Conservation (phyloP, 352 stramenopile species). For the Pythium myriotylum region DNA sequence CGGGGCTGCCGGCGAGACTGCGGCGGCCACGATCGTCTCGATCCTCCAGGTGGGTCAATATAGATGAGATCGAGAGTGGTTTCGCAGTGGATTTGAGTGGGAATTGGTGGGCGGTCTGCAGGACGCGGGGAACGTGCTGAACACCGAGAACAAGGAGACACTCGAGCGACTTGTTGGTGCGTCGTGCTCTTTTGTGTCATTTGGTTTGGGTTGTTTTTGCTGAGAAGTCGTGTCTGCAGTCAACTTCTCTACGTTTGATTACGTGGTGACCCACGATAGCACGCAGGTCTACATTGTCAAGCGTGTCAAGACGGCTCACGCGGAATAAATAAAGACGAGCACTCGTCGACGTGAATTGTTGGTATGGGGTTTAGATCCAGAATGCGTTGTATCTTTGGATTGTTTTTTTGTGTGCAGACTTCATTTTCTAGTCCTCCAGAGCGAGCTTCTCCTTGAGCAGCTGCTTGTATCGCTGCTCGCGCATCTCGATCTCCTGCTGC, state of each 20-base stretch:
- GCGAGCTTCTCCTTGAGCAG: slow-evolving; percentile 85
- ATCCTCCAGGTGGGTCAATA: slow-evolving; percentile 58
- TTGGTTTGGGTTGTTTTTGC: no score
- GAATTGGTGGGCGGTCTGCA: slow-evolving; percentile 9
- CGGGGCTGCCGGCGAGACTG: slow-evolving; percentile 50
- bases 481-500: slow-evolving; percentile 63
- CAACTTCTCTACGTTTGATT: slow-evolving; percentile 67
- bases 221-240: slow-evolving; percentile 31
- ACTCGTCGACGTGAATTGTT: no score
- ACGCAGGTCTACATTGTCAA: slow-evolving; percentile 80
- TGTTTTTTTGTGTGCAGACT: no score
- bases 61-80: no score
- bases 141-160: slow-evolving; percentile 55
- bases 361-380: no score
- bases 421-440: slow-evolving; percentile 44
- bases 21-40: slow-evolving; percentile 60
- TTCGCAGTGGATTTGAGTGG: no score
- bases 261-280: slow-evolving; percentile 63
- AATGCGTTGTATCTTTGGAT: no score
- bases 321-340: slow-evolving; percentile 2
- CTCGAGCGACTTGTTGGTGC: slow-evolving; percentile 68
- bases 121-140: slow-evolving; percentile 62
- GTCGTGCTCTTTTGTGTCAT: slow-evolving; percentile 16
- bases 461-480: slow-evolving; percentile 68
- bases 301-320: slow-evolving; percentile 35